phyloP scores from a whole-genome alignment of 495 filamentous ascomycete genomes.

The Aspergillus incahuasiensis region DNA sequence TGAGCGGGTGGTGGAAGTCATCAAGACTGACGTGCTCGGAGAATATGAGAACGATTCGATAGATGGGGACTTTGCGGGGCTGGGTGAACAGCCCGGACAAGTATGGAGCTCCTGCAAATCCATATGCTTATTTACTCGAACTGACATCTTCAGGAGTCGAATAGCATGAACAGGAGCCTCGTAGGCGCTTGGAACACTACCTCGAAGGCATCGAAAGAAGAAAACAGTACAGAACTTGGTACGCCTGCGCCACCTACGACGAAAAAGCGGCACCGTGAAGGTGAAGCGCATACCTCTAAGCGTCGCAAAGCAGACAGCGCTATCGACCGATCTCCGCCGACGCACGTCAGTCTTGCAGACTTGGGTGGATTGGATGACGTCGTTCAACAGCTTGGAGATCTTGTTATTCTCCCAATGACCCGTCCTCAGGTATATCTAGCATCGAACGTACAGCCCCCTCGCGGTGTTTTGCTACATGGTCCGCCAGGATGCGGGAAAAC shows the following conservation, averaged over 20 bases:
- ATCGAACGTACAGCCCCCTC: slow-evolving; percentile 63
- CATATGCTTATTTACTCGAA: background rate
- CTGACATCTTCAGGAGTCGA: slow-evolving; percentile 45
- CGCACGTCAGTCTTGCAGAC: slow-evolving; percentile 69
- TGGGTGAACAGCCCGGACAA: slow-evolving; percentile 40
- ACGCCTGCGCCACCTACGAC: slow-evolving; percentile 26
- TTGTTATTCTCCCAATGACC: slow-evolving; percentile 78
- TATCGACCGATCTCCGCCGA: slow-evolving; percentile 66
- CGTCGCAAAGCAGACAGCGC: slow-evolving; percentile 54
- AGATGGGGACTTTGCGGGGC: slow-evolving; percentile 63
- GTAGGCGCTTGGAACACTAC: slow-evolving; percentile 61
- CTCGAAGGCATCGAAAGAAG: slow-evolving; percentile 33
- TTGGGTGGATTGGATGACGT: slow-evolving; percentile 83
- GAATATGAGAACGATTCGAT: slow-evolving; percentile 52
- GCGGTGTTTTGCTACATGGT: slow-evolving; percentile 88
- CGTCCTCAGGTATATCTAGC: slow-evolving; percentile 59
- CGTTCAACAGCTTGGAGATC: slow-evolving; percentile 68
- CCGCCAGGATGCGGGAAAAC: slow-evolving; percentile 96
- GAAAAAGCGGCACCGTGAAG: slow-evolving; percentile 55
- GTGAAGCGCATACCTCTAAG: slow-evolving; percentile 61
- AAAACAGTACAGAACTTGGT: slow-evolving; percentile 19
- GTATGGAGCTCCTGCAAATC: slow-evolving; percentile 17
- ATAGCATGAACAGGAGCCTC: slow-evolving; percentile 72
- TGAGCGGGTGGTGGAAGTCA: slow-evolving; percentile 72
- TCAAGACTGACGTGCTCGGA: slow-evolving; percentile 56